Base-by-base conservation (phyloP, 2,329 filamentous ascomycete genomes). In the Phyllosticta ampelicida region DNA sequence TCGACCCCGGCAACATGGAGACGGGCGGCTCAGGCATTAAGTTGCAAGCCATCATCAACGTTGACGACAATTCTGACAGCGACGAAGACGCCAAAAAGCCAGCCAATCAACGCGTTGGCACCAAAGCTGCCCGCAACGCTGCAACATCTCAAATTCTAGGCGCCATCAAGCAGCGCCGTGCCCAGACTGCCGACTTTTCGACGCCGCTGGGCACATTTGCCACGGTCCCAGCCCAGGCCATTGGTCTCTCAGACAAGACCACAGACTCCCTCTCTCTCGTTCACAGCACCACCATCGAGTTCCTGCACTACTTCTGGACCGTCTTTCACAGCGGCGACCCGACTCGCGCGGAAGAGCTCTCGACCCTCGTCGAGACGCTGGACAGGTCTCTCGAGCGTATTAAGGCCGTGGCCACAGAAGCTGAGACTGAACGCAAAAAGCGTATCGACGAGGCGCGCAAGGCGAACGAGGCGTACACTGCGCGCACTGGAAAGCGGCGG, bases 271-370 rank as follows among this genome's bases (percentile, higher is more conserved):
- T 88, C n/a, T 78, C 77, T 11, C 78, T 87, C 58, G 96, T 92
- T 0, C 90, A 97, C 70, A 91, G 91, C 56, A 99, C 94, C 0
- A 95, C 90, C 0, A 86, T 89, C 44, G 94, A 99, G 68, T 99
- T 97, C 67, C 77, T 99, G n/a, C 89, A 92, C 65, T 95, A 97
- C 71, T 99, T 99, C 75, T 99, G 92, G 92, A 81, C 83, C 30
- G 85, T 91, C 0, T 99, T 95, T 67, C 79, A 95, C 23, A 96
- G 91, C 0, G 92, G 91, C 13, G 89, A 96, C 67, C 75, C 88
- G 0, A 86, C 89, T 60, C 85, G 89, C 30, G 89, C 89, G 0
- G 79, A 80, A 49, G 92, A 99, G 72, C 79, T 96, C 13, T 84
- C 85, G 6, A 90, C 88, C 61, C 80, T 96, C 52, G 85, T 87